A percentile compares a stretch with the other conserved stretches of the same genome.
Evolutionary conservation across 768 basidiomycete species (phyloP).

Genomic region (Cystobasidiopsis lactophilus): DNA sequence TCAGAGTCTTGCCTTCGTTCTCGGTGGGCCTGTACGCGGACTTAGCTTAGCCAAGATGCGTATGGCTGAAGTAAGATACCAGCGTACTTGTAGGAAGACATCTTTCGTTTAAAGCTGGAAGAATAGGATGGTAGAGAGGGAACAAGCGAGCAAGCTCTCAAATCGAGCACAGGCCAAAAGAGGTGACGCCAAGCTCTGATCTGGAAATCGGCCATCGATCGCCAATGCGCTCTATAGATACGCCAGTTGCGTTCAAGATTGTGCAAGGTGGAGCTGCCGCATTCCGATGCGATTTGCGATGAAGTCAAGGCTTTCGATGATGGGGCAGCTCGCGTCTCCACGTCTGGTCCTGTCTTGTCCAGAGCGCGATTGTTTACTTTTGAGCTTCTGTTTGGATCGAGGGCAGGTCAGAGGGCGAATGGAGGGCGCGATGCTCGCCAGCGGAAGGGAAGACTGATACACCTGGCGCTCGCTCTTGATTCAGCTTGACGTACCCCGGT

Average conservation of each 20-base stretch:
- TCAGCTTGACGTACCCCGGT: too few relatives aligned
- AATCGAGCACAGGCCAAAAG: neutral
- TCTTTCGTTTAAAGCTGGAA: too few relatives aligned
- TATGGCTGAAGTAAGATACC: too few relatives aligned
- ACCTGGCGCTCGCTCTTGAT: too few relatives aligned
- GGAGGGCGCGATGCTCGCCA: too few relatives aligned
- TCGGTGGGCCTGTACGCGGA: too few relatives aligned
- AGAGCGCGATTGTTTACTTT: neutral
- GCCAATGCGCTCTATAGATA: neutral
- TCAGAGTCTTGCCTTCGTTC: too few relatives aligned
- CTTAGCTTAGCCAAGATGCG: too few relatives aligned
- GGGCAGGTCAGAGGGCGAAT: too few relatives aligned
- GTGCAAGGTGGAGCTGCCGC: neutral
- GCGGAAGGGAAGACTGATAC: too few relatives aligned
- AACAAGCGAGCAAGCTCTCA: neutral
- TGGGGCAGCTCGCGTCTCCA: neutral
- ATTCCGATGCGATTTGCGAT: neutral
- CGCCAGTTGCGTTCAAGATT: neutral
- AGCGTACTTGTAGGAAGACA: too few relatives aligned
- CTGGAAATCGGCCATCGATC: neutral
- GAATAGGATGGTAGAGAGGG: too few relatives aligned
- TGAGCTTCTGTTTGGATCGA: neutral
- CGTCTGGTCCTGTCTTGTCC: neutral
- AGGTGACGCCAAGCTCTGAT: neutral
- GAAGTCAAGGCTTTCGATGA: neutral